phyloP scores from a whole-genome alignment of 345 rosid genomes.

The Lagerstroemia speciosa region DNA sequence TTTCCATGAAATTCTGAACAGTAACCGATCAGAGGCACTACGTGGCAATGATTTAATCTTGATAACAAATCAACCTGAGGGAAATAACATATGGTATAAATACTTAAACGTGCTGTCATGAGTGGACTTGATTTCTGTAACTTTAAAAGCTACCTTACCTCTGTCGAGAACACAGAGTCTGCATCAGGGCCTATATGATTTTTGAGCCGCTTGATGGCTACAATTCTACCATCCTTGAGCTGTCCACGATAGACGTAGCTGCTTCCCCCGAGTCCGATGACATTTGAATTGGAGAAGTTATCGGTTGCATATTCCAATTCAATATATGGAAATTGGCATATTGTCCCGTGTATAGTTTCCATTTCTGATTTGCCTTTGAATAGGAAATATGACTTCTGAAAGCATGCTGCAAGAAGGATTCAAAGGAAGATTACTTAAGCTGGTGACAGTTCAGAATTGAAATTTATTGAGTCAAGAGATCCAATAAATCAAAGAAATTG shows the following conservation, averaged over 20 bases:
- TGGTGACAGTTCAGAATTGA: not conserved
- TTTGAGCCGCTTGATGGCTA: conserved; percentile 75
- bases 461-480: not conserved
- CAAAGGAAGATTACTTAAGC: not conserved
- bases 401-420: conserved; percentile 42
- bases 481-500: not conserved
- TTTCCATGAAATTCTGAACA: conserved; percentile 76
- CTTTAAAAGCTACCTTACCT: conserved; percentile 30
- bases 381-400: conserved; percentile 42
- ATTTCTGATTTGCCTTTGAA: conserved; percentile 41
- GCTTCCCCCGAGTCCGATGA: conserved; percentile 86
- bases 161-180: conserved; percentile 57
- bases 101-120: not conserved
- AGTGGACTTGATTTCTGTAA: conserved; percentile 2
- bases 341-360: conserved; percentile 42
- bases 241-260: conserved; percentile 79
- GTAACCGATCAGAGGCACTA: conserved; percentile 87
- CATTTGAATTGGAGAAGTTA: conserved; percentile 59
- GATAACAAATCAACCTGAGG: conserved; percentile 69
- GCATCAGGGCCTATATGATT: conserved; percentile 55
- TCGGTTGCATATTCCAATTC: conserved; percentile 71
- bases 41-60: conserved; percentile 88
- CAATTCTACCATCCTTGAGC: conserved; percentile 70
- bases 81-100: conserved; percentile 14
- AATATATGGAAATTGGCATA: conserved; percentile 53